Evolutionary conservation across 495 filamentous ascomycete genomes (phyloP).

Genomic region (Geopyxis carbonaria): DNA sequence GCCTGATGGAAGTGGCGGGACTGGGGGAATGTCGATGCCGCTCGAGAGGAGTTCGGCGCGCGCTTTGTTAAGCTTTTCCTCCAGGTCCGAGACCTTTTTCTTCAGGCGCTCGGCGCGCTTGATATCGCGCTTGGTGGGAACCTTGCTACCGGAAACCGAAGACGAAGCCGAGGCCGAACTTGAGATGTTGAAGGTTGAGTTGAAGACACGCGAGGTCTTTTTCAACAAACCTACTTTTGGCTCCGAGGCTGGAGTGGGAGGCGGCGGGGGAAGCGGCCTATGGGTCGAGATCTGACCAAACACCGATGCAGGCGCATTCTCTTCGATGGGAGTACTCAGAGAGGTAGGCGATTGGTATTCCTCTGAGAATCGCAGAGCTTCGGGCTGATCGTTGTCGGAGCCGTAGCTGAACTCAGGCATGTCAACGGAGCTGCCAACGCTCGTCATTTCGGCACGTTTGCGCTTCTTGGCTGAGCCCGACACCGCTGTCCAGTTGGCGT

Average conservation of each 20-base stretch:
- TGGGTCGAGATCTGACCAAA: too few relatives aligned
- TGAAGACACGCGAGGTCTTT: neutral
- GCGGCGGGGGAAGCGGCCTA: neutral
- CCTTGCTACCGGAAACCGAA: neutral
- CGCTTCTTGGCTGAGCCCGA: conserved; percentile 1
- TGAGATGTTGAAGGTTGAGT: neutral
- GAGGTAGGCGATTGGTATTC: neutral
- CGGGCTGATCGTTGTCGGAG: neutral
- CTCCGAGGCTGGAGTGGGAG: neutral
- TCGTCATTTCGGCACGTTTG: conserved; percentile 1
- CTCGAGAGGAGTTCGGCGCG: conserved; percentile 10
- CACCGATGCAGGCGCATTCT: too few relatives aligned
- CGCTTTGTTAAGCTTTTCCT: conserved; percentile 18
- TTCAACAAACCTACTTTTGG: neutral
- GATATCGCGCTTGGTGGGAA: conserved; percentile 13
- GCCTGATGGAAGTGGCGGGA: conserved; percentile 4
- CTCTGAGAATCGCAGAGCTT: neutral
- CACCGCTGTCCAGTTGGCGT: neutral
- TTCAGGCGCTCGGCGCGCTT: conserved; percentile 18
- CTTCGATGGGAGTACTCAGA: neutral
- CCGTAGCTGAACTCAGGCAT: neutral
- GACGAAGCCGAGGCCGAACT: neutral
- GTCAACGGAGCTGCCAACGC: conserved; percentile 1
- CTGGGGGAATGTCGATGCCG: conserved; percentile 7
- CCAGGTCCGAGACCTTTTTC: conserved; percentile 22